Evolutionary conservation across 495 filamentous ascomycete genomes (phyloP).

Genomic region (Pseudomonodictys pantanalensis): DNA sequence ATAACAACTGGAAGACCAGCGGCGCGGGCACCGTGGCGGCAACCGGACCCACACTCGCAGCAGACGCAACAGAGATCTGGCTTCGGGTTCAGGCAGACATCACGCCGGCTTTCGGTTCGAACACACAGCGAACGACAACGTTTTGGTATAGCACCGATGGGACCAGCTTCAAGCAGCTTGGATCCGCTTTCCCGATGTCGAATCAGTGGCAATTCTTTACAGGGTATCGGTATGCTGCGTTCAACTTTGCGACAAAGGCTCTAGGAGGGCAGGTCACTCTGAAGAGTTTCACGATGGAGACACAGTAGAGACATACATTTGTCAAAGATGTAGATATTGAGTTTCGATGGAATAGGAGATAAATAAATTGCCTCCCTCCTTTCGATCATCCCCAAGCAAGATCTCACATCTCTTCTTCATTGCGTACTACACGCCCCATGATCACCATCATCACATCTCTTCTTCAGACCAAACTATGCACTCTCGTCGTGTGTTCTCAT

Average conservation of each 20-base stretch:
- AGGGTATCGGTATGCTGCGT: constrained; percentile 57
- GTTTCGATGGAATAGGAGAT: too few relatives aligned
- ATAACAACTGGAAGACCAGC: constrained; percentile 48
- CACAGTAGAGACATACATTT: too few relatives aligned
- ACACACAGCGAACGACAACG: constrained; percentile 33
- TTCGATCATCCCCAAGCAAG: too few relatives aligned
- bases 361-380: too few relatives aligned
- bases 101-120: constrained; percentile 35
- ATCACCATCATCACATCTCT: too few relatives aligned
- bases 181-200: constrained; percentile 43
- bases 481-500: too few relatives aligned
- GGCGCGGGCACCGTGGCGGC: constrained; percentile 43
- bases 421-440: too few relatives aligned
- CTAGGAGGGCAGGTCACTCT: constrained; percentile 51
- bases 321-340: too few relatives aligned
- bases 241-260: constrained; percentile 55
- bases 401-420: too few relatives aligned
- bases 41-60: constrained; percentile 22
- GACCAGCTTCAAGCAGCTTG: constrained; percentile 45
- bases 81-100: constrained; percentile 47
- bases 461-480: too few relatives aligned
- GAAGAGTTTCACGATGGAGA: constrained; percentile 33
- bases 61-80: constrained; percentile 39
- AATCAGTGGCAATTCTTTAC: constrained; percentile 53
- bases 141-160: constrained; percentile 57